A percentile compares a stretch with the other conserved stretches of the same genome.
Evolutionary conservation across 1,284 basidiomycete genomes (phyloP).

Genomic region (Cutaneotrichosporon sp.): DNA sequence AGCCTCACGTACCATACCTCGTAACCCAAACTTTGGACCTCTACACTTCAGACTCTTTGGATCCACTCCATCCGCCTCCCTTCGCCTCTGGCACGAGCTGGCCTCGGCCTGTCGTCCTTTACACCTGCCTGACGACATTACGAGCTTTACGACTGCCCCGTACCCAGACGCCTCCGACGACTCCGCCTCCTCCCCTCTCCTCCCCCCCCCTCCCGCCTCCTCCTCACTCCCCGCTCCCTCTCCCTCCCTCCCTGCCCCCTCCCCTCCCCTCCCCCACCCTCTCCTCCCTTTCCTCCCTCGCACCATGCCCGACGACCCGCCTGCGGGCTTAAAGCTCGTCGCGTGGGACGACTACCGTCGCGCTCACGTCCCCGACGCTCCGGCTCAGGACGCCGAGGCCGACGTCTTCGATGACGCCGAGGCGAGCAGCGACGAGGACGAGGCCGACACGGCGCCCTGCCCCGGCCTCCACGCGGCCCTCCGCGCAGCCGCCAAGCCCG

Average conservation of each 20-base stretch:
- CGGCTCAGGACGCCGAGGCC: background rate
- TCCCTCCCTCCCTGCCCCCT: too few relatives aligned
- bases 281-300: background rate
- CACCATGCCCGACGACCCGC: background rate
- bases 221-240: too few relatives aligned
- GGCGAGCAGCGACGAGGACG: constrained; percentile 6
- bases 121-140: background rate
- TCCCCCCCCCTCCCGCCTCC: too few relatives aligned
- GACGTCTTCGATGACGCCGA: constrained; percentile 3
- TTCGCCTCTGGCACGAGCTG: background rate
- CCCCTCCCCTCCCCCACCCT: too few relatives aligned
- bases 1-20: background rate
- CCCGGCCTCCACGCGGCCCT: background rate
- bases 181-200: background rate
- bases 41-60: background rate
- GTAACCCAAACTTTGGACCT: background rate
- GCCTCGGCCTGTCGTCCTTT: background rate
- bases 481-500: background rate
- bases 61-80: background rate
- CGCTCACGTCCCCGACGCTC: background rate
- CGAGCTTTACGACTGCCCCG: background rate
- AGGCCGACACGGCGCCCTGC: background rate
- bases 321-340: background rate
- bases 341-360: background rate
- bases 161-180: background rate